Evolutionary conservation across 495 filamentous ascomycete genomes (phyloP).

Genomic region (Aspergillus leporis): DNA sequence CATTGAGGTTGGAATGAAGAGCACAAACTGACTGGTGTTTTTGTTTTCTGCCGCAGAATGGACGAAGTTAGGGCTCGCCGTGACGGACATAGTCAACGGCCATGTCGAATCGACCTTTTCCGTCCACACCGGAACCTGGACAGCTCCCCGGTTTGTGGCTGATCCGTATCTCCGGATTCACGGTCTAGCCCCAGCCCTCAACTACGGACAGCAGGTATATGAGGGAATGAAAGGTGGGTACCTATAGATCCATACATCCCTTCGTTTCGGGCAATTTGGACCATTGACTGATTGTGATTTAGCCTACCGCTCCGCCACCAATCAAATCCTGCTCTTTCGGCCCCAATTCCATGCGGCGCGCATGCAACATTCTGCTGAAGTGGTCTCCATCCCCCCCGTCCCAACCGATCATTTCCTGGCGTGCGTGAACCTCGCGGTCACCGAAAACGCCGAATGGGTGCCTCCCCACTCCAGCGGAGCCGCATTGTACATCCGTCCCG

Average conservation of each 20-base stretch:
- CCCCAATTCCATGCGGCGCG: slow-evolving; percentile 36
- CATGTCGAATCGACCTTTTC: slow-evolving; percentile 45
- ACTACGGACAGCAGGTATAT: slow-evolving; percentile 44
- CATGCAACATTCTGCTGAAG: slow-evolving; percentile 27
- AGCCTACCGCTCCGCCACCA: slow-evolving; percentile 37
- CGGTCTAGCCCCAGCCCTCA: slow-evolving; percentile 46
- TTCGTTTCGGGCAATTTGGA: too few relatives aligned
- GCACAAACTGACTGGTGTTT: neutral
- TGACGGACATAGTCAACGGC: slow-evolving; percentile 38
- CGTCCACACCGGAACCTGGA: slow-evolving; percentile 37
- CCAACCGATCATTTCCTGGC: slow-evolving; percentile 37
- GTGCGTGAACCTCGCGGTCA: slow-evolving; percentile 38
- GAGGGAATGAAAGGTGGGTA: slow-evolving; percentile 30
- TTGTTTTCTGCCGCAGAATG: neutral
- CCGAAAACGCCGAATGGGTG: slow-evolving; percentile 43
- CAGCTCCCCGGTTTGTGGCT: slow-evolving; percentile 37
- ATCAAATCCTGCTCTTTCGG: slow-evolving; percentile 44
- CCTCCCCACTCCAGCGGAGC: slow-evolving; percentile 40
- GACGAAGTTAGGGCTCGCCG: neutral
- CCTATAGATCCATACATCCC: too few relatives aligned
- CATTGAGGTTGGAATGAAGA: neutral
- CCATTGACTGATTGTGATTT: too few relatives aligned
- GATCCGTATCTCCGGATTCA: slow-evolving; percentile 43
- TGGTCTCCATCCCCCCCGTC: slow-evolving; percentile 42
- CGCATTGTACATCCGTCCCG: slow-evolving; percentile 46